phyloP scores from a whole-genome alignment of 2,329 filamentous ascomycete genomes.

The Aspergillus arachidicola region DNA sequence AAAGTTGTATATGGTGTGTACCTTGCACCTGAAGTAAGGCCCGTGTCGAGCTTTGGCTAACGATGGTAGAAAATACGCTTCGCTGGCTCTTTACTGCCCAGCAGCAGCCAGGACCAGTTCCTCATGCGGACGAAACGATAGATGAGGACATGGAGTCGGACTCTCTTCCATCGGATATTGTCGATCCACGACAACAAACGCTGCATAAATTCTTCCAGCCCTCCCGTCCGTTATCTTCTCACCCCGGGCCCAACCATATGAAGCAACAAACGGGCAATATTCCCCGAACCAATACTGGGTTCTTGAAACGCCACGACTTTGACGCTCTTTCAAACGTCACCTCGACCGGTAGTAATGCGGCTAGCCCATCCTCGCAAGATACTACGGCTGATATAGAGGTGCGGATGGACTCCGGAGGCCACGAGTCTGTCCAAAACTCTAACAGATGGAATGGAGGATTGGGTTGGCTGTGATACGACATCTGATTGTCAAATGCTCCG shows the following conservation, averaged over 20 bases:
- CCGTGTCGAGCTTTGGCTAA: slow-evolving; percentile 19
- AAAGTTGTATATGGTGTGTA: slow-evolving; percentile 56
- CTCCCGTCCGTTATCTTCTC: slow-evolving; percentile 20
- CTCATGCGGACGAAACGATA: slow-evolving; percentile 21
- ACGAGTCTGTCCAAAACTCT: slow-evolving; percentile 21
- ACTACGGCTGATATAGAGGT: slow-evolving; percentile 32
- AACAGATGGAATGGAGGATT: slow-evolving; percentile 32
- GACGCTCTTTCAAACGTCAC: slow-evolving; percentile 19
- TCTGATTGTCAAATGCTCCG: not conserved
- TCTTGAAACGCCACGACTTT: slow-evolving; percentile 24
- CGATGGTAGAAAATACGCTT: slow-evolving; percentile 42
- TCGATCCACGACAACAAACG: slow-evolving; percentile 45
- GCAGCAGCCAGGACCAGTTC: slow-evolving; percentile 23
- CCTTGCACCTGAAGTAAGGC: not conserved
- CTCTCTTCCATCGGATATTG: slow-evolving; percentile 26
- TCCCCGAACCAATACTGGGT: slow-evolving; percentile 16
- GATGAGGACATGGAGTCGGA: slow-evolving; percentile 33
- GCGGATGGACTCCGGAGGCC: slow-evolving; percentile 33
- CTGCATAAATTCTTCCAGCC: slow-evolving; percentile 44
- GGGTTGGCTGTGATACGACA: slow-evolving; percentile 34
- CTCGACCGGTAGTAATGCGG: slow-evolving; percentile 24
- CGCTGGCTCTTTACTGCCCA: slow-evolving; percentile 47
- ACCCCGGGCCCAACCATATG: slow-evolving; percentile 17
- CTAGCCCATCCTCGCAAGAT: slow-evolving; percentile 23
- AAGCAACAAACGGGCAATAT: slow-evolving; percentile 24